Base-by-base conservation (phyloP, 2,329 filamentous ascomycete genomes). In the Helicocarpus griseus region DNA sequence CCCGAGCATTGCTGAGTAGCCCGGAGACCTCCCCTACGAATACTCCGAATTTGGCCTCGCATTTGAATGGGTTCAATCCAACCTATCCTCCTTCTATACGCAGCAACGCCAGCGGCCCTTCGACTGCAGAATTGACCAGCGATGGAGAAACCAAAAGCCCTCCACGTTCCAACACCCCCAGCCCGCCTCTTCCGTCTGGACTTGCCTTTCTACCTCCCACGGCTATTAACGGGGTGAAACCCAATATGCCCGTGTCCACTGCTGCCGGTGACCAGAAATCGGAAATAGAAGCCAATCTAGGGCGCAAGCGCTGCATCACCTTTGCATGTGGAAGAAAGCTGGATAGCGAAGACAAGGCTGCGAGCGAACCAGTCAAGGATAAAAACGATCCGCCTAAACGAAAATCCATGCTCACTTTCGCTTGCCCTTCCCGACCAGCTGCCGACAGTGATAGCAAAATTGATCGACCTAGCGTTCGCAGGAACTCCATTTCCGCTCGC, bases 101-200 rank as follows among this genome's bases (percentile, higher is more conserved):
- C 65, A 94, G 88, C 74, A 91, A 85, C 63, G 74, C 82, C 58
- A 95, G 89, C 70, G 72, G 85, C 54, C 78, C 87, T 43, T 95
- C 90, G 1, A 94, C 89, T 2, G 87, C 87, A 35, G 91, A 96
- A 58, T 77, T 97, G 52, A 96, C 89, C n/a, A 96, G 90, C 69
- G 93, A 96, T 63, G 93, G 87, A 53, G 90, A 88, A 53, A 73
- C 94, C 53, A 95, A 90, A 17, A 96, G 89, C 62, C 89, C 91
- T 39, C 86, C 88, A n/a, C 78, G 89, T 51, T 87, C 88, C 33
- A 89, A 82, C 66, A 91, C 89, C 0, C 89, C 90, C 0, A 97
- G 91, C 63, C 91, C 93, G 17, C 89, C 89, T n/a, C 75, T 85
- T 2, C 77, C 82, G 1, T 58, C 68, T 50, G 68, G 66, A 35